A percentile compares a stretch with the other conserved stretches of the same genome.
These are phyloP conservation scores for Globisporangium lucens DNA, from an alignment of 352 stramenopile genomes.

Conservation along the genomic window DNA sequence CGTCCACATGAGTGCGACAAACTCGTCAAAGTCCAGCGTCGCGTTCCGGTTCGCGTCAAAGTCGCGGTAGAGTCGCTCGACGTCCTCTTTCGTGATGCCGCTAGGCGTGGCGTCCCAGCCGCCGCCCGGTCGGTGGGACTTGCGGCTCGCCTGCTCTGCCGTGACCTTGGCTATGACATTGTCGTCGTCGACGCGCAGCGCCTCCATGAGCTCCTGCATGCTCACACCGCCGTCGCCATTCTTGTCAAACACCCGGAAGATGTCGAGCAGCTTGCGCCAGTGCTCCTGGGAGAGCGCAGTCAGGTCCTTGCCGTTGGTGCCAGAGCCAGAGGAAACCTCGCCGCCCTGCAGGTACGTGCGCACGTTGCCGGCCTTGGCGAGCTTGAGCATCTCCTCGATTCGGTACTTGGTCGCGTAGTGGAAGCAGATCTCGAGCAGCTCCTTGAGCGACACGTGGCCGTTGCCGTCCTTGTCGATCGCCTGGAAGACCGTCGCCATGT, in stretches of 20 bases:
- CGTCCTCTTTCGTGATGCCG: slow-evolving; percentile 54
- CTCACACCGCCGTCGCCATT: slow-evolving; percentile 61
- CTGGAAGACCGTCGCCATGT: slow-evolving; percentile 63
- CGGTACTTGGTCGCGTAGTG: slow-evolving; percentile 56
- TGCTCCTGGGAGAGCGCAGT: slow-evolving; percentile 29
- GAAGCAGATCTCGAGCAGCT: slow-evolving; percentile 66
- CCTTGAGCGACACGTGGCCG: slow-evolving; percentile 49
- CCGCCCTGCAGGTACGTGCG: slow-evolving; percentile 37
- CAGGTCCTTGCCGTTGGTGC: neutral
- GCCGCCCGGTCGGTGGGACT: no score
- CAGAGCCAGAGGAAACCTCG: slow-evolving; percentile 7
- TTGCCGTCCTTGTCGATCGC: slow-evolving; percentile 67
- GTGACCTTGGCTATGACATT: slow-evolving; percentile 47
- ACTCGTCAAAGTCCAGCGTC: slow-evolving; percentile 67
- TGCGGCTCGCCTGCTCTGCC: slow-evolving; percentile 29
- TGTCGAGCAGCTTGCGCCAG: slow-evolving; percentile 43
- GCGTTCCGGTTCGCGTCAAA: slow-evolving; percentile 51
- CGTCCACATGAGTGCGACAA: slow-evolving; percentile 52
- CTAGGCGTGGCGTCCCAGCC: slow-evolving; percentile 17
- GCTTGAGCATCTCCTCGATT: slow-evolving; percentile 65
- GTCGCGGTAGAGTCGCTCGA: slow-evolving; percentile 53
- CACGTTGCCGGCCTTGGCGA: slow-evolving; percentile 64
- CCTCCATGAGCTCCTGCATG: slow-evolving; percentile 73
- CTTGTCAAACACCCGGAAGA: slow-evolving; percentile 73
- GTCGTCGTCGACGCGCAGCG: slow-evolving; percentile 61